Conservation (phyloP, 352 stramenopile genomes). For the Phytophthora capsici region DNA sequence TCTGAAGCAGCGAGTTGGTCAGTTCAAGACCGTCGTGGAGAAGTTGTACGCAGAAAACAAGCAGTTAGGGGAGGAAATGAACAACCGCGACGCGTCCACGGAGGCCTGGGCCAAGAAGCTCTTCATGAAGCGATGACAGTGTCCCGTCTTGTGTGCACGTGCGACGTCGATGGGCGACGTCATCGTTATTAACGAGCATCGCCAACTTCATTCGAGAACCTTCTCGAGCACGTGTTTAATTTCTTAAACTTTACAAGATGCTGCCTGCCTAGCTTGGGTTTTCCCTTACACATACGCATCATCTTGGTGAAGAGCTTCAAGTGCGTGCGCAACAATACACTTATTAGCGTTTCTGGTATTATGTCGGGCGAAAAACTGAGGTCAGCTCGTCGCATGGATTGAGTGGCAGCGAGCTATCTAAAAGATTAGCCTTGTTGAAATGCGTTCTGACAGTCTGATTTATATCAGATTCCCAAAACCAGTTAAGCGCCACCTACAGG, state of each 20-base stretch:
- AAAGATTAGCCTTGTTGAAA: neutral
- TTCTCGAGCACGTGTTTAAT: slow-evolving; percentile 28
- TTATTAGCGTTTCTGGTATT: too few species aligned
- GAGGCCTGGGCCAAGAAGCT: slow-evolving; percentile 36
- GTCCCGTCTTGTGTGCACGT: slow-evolving; percentile 18
- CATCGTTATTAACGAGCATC: slow-evolving; percentile 12
- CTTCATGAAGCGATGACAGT: slow-evolving; percentile 5
- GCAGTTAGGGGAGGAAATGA: slow-evolving; percentile 35
- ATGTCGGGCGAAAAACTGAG: too few species aligned
- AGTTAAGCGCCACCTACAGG: slow-evolving; percentile 1
- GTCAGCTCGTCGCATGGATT: neutral
- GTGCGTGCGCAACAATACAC: too few species aligned
- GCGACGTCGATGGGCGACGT: slow-evolving; percentile 7
- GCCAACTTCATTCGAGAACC: slow-evolving; percentile 32
- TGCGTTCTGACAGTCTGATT: neutral
- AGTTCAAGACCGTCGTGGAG: slow-evolving; percentile 30
- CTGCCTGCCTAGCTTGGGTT: neutral
- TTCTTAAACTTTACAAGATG: neutral
- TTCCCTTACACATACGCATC: too few species aligned
- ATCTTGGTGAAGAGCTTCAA: too few species aligned
- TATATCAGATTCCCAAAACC: neutral
- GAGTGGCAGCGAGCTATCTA: slow-evolving; percentile 1
- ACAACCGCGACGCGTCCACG: slow-evolving; percentile 27
- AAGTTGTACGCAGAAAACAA: slow-evolving; percentile 37
- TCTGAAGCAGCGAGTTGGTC: slow-evolving; percentile 18